phyloP scores from a whole-genome alignment of 208 protist species.

The Acanthamoeba sp. region DNA sequence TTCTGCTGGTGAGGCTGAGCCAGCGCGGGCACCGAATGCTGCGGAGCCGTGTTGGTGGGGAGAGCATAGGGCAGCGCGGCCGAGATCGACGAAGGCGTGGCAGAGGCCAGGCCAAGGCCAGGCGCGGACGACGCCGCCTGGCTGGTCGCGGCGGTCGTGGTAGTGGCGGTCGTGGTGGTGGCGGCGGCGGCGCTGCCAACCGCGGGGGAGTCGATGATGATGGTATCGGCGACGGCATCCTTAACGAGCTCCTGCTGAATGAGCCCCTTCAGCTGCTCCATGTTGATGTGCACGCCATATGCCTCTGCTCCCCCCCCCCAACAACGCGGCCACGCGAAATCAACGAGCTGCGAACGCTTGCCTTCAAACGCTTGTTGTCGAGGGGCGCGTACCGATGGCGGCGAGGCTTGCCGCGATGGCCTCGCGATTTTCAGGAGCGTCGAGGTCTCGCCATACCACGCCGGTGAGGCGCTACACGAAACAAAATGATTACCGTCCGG shows the following conservation, averaged over 20 bases:
- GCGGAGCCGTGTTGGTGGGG: neutral
- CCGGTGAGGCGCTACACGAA: neutral
- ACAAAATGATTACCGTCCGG: too few relatives aligned
- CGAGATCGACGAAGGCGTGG: neutral
- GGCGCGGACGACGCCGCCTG: neutral
- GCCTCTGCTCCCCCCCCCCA: too few relatives aligned
- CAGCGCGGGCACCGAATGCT: too few relatives aligned
- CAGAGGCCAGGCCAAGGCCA: neutral
- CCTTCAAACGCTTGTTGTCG: too few relatives aligned
- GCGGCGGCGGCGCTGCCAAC: neutral
- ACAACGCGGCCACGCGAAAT: too few relatives aligned
- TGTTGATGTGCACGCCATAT: neutral
- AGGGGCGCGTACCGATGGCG: neutral
- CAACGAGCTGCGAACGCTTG: too few relatives aligned
- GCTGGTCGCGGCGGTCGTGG: neutral
- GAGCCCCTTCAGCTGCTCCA: slow-evolving; percentile 18
- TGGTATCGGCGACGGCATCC: neutral
- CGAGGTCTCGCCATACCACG: slow-evolving; percentile 13
- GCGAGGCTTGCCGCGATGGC: neutral
- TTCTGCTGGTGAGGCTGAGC: neutral
- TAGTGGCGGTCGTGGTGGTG: neutral
- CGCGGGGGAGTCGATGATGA: neutral
- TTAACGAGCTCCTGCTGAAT: slow-evolving; percentile 16
- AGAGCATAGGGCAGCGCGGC: neutral
- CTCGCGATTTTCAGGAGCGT: neutral